phyloP scores from a whole-genome alignment of 164 flowering plant genomes.

The Chloranthus sessilifolius region DNA sequence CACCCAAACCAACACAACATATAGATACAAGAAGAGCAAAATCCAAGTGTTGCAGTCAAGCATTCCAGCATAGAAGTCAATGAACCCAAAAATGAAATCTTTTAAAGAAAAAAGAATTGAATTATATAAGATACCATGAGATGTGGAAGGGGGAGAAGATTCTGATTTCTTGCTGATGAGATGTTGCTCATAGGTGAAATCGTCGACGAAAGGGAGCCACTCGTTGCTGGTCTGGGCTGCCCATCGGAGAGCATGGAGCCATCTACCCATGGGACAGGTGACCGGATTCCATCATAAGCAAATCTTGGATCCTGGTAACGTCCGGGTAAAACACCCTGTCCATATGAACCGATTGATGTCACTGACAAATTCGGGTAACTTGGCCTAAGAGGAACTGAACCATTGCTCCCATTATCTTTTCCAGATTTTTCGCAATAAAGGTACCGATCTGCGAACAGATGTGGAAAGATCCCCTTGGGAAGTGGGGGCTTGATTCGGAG shows the following conservation, averaged over 20 bases:
- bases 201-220: constrained; percentile 25
- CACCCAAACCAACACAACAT: too few species aligned
- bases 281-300: constrained; percentile 38
- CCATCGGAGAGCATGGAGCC: constrained; percentile 37
- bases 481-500: constrained; percentile 25
- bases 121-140: constrained; percentile 60
- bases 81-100: too few species aligned
- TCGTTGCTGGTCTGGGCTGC: constrained; percentile 30
- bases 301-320: constrained; percentile 55
- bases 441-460: constrained; percentile 39
- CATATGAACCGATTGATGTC: constrained; percentile 39
- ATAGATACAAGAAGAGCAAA: too few species aligned
- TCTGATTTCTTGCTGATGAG: constrained; percentile 44
- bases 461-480: constrained; percentile 38
- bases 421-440: constrained; percentile 33
- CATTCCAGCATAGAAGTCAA: too few species aligned
- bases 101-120: too few species aligned
- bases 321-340: constrained; percentile 36
- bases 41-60: too few species aligned
- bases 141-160: constrained; percentile 38
- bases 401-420: constrained; percentile 32
- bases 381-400: constrained; percentile 31
- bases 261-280: constrained; percentile 45
- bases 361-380: constrained; percentile 27
- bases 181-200: constrained; percentile 27